Percentiles rank a stretch among this genome's conserved stretches.
Conservation (phyloP, 192 early-diverging fungal genomes). For the Thoreauomyces humboldtii region DNA sequence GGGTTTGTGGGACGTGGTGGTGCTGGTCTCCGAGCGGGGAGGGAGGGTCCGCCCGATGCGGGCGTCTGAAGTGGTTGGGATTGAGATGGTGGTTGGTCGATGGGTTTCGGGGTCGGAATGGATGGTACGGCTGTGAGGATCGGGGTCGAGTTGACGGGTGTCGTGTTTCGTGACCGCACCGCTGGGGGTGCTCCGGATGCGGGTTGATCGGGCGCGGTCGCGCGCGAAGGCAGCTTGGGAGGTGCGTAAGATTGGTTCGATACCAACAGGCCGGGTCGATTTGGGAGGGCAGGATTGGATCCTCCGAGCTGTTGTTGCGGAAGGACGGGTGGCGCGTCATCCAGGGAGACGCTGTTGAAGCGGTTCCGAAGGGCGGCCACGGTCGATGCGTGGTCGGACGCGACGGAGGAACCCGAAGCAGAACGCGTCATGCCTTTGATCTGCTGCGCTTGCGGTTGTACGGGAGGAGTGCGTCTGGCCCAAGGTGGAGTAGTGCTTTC, state of each 20-base stretch:
- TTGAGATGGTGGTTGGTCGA: neutral
- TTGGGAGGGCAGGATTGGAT: neutral
- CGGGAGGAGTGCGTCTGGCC: neutral
- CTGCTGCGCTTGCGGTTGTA: neutral
- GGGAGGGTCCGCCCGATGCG: neutral
- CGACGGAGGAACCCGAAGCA: neutral
- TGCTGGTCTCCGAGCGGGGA: slow-evolving; percentile 1
- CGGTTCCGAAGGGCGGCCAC: slow-evolving; percentile 9
- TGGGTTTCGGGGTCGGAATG: neutral
- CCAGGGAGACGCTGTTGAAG: neutral
- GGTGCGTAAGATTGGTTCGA: slow-evolving; percentile 4
- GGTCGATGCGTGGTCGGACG: neutral
- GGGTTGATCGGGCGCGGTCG: neutral
- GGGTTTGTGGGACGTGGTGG: neutral
- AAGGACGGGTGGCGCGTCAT: neutral
- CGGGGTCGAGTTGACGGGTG: neutral
- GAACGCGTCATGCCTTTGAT: neutral
- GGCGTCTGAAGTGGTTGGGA: neutral
- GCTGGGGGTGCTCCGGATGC: neutral
- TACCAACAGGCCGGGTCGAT: neutral
- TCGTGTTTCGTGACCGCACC: neutral
- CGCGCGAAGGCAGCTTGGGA: slow-evolving; percentile 3
- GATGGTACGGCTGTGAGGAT: neutral
- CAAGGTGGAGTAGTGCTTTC: slow-evolving; percentile 1
- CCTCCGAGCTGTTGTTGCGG: neutral